These are phyloP conservation scores for Colletotrichum sp. DNA, from an alignment of 2,329 filamentous ascomycete genomes.

Conservation along the genomic window DNA sequence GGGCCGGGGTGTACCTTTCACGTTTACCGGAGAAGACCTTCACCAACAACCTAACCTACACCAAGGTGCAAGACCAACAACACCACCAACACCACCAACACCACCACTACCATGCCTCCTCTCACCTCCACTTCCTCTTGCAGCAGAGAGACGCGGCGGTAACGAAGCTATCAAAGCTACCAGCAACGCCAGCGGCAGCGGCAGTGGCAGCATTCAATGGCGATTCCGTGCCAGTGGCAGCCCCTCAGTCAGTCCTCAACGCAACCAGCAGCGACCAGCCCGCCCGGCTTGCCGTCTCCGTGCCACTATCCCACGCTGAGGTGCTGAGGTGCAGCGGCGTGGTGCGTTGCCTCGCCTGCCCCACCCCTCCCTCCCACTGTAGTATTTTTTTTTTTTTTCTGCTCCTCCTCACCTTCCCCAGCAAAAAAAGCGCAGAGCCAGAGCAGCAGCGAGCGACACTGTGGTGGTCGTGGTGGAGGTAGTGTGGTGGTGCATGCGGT, in stretches of 20 bases:
- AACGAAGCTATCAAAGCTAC: not conserved
- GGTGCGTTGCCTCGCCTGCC: not conserved
- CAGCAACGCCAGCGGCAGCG: not conserved
- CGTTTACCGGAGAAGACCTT: not conserved
- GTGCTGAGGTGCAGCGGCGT: not conserved
- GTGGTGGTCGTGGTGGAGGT: not conserved
- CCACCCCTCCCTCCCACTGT: not conserved
- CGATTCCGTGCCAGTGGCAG: not conserved
- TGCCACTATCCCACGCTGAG: slow-evolving; percentile 16
- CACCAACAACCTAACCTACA: not conserved
- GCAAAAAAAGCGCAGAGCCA: not conserved
- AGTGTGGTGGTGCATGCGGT: not conserved
- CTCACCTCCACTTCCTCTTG: not conserved
- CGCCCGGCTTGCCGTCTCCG: slow-evolving; percentile 16
- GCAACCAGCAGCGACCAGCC: slow-evolving; percentile 12
- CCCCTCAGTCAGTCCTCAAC: not conserved
- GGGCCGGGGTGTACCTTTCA: not conserved
- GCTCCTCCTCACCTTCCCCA: not conserved
- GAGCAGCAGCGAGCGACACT: not conserved
- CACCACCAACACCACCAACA: not conserved
- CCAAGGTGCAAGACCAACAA: not conserved
- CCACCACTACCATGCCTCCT: not conserved
- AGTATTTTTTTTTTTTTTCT: not conserved
- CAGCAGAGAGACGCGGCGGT: not conserved
- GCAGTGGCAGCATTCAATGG: not conserved